Evolutionary conservation across 176 grass and related monocot genomes (phyloP).

Genomic region (Musa schizocarpa): DNA sequence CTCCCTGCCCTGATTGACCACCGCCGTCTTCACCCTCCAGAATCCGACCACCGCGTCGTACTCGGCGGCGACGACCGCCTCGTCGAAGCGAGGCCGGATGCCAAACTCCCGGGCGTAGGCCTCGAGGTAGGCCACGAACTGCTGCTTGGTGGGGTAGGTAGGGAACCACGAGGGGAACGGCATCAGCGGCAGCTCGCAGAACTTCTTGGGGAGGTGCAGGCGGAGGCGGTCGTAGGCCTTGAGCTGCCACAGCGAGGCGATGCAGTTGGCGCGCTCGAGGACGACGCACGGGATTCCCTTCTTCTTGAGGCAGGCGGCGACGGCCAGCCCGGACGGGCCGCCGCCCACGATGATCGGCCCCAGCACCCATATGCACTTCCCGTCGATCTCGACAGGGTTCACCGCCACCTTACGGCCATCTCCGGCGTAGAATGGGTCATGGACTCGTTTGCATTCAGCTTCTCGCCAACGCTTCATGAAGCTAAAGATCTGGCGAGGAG

Average conservation of each 20-base stretch:
- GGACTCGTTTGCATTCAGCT: background rate
- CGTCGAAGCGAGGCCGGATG: constrained; percentile 4
- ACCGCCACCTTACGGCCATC: background rate
- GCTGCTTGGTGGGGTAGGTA: constrained; percentile 14
- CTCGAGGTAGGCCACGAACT: constrained; percentile 19
- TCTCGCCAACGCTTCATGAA: background rate
- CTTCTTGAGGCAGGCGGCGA: constrained; percentile 11
- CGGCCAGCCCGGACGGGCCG: constrained; percentile 16
- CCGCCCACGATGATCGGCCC: constrained; percentile 11
- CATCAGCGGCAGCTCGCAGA: constrained; percentile 20
- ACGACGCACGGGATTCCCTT: constrained; percentile 5
- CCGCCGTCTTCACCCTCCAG: constrained; percentile 6
- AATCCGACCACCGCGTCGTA: constrained; percentile 7
- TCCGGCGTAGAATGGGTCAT: background rate
- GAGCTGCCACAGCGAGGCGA: constrained; percentile 20
- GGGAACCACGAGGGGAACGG: constrained; percentile 10
- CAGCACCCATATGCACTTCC: background rate
- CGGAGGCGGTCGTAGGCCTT: constrained; percentile 15
- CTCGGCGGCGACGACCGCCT: constrained; percentile 7
- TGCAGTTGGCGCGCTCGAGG: constrained; percentile 9
- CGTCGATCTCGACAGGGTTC: background rate
- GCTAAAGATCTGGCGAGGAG: background rate
- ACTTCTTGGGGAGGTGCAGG: constrained; percentile 17
- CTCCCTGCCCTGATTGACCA: background rate
- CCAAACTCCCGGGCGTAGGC: constrained; percentile 3